A percentile compares a stretch with the other conserved stretches of the same genome.
phyloP scores from a whole-genome alignment of 2,329 filamentous ascomycete genomes.

The Lizonia empirigonia region DNA sequence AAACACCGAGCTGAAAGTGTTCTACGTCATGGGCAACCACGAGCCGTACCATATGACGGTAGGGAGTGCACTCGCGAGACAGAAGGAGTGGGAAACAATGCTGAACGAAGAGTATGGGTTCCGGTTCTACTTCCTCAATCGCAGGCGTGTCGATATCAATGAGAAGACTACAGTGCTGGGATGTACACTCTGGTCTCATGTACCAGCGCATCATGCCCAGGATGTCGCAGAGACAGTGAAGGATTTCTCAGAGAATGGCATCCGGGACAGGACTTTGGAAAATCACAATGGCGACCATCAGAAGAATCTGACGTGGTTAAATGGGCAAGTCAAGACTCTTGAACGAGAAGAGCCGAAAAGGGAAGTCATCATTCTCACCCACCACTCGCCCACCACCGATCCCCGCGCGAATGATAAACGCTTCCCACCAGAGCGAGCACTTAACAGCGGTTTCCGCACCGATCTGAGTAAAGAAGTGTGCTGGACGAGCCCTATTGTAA shows the following conservation, averaged over 20 bases:
- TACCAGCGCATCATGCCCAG: background rate
- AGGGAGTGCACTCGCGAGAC: background rate
- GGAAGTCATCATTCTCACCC: constrained; percentile 4
- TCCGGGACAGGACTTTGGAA: background rate
- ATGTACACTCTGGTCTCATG: constrained; percentile 16
- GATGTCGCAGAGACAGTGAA: constrained; percentile 2
- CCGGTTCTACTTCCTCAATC: constrained; percentile 10
- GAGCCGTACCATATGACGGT: constrained; percentile 4
- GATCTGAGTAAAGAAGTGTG: constrained; percentile 7
- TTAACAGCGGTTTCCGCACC: constrained; percentile 6
- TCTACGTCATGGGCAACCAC: constrained; percentile 12
- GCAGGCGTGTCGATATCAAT: constrained; percentile 5
- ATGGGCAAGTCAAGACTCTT: background rate
- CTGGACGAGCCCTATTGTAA: constrained; percentile 4
- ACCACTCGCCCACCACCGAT: constrained; percentile 6
- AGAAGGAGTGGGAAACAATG: background rate
- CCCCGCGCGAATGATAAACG: background rate
- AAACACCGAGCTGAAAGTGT: background rate
- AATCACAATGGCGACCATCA: constrained; percentile 10
- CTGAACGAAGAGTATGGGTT: background rate
- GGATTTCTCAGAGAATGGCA: background rate
- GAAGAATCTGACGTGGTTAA: constrained; percentile 7
- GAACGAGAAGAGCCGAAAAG: background rate
- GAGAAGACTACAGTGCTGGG: constrained; percentile 7
- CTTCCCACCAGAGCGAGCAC: background rate